A percentile compares a stretch with the other conserved stretches of the same genome.
Conservation (phyloP, 1,284 basidiomycete genomes). For the Clitocybe nebularis region DNA sequence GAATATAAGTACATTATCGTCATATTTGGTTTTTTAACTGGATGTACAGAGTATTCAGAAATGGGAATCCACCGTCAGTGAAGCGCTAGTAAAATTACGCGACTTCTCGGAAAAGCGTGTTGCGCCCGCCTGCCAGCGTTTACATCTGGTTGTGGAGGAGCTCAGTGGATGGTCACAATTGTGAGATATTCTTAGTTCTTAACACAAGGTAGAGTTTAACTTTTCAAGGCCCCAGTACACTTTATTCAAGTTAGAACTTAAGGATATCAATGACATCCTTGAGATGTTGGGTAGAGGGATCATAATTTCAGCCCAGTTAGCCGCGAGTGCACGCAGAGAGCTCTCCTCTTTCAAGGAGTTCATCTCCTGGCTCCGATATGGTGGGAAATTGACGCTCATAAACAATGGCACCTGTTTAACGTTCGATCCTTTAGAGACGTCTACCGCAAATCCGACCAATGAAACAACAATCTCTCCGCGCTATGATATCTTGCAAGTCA, state of each 20-base stretch:
- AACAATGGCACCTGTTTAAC: background rate
- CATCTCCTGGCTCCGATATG: constrained; percentile 71
- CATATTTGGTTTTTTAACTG: constrained; percentile 17
- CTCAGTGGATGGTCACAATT: constrained; percentile 70
- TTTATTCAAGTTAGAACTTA: constrained; percentile 47
- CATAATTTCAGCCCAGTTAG: constrained; percentile 63
- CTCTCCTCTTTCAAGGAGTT: constrained; percentile 71
- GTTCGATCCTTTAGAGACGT: constrained; percentile 28
- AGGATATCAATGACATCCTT: constrained; percentile 50
- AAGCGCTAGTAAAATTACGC: constrained; percentile 66
- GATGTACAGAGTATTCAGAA: constrained; percentile 62
- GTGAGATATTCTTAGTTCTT: constrained; percentile 38
- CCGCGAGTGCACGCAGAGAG: constrained; percentile 60
- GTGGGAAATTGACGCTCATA: constrained; percentile 29
- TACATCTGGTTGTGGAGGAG: constrained; percentile 72
- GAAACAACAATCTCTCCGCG: constrained; percentile 48
- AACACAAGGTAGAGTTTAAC: constrained; percentile 5
- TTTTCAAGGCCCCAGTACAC: constrained; percentile 43
- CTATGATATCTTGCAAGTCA: constrained; percentile 76
- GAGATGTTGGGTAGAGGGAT: constrained; percentile 52
- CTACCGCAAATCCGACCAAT: constrained; percentile 36
- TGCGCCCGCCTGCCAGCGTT: constrained; percentile 68
- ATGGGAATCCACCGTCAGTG: constrained; percentile 71
- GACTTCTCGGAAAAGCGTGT: constrained; percentile 68
- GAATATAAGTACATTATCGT: constrained; percentile 21